Evolutionary conservation across 2,329 filamentous ascomycete genomes (phyloP).

Genomic region (Trichoderma sp.): DNA sequence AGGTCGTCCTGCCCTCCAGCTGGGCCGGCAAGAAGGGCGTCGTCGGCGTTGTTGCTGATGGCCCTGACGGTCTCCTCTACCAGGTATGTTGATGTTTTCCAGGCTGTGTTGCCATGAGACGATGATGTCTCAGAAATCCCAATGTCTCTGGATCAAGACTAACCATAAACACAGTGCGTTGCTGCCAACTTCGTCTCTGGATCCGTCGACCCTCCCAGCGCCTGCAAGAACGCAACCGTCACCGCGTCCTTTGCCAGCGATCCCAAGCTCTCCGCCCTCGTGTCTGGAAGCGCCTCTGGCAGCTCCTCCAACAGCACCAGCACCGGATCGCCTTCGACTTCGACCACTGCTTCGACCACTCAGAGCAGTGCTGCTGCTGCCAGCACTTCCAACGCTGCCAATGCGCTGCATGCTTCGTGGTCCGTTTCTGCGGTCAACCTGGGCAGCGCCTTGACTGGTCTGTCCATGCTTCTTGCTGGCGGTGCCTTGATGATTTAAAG

Average conservation of each 20-base stretch:
- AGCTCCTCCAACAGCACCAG: slow-evolving; percentile 18
- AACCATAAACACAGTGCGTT: slow-evolving; percentile 43
- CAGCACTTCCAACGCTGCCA: slow-evolving; percentile 27
- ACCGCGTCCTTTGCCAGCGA: slow-evolving; percentile 34
- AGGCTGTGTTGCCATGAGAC: no score
- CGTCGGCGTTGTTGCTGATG: slow-evolving; percentile 50
- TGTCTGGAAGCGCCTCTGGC: slow-evolving; percentile 21
- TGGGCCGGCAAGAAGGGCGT: slow-evolving; percentile 56
- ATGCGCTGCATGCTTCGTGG: slow-evolving; percentile 26
- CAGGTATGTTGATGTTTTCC: slow-evolving; percentile 41
- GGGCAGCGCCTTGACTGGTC: slow-evolving; percentile 25
- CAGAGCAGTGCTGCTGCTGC: slow-evolving; percentile 25
- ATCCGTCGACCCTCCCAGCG: slow-evolving; percentile 30
- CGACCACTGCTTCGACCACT: slow-evolving; percentile 19
- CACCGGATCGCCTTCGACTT: slow-evolving; percentile 11
- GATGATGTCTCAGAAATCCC: no score
- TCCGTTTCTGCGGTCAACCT: slow-evolving; percentile 24
- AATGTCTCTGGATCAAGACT: not conserved
- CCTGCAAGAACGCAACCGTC: slow-evolving; percentile 38
- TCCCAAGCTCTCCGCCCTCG: slow-evolving; percentile 34
- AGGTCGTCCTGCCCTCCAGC: slow-evolving; percentile 46
- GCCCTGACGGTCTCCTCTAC: slow-evolving; percentile 55
- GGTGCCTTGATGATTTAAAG: slow-evolving; percentile 30
- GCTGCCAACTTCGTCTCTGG: slow-evolving; percentile 54
- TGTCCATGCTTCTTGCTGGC: slow-evolving; percentile 31